Evolutionary conservation across 2,329 filamentous ascomycete species (phyloP).

Genomic region (Clonostachys sp.): DNA sequence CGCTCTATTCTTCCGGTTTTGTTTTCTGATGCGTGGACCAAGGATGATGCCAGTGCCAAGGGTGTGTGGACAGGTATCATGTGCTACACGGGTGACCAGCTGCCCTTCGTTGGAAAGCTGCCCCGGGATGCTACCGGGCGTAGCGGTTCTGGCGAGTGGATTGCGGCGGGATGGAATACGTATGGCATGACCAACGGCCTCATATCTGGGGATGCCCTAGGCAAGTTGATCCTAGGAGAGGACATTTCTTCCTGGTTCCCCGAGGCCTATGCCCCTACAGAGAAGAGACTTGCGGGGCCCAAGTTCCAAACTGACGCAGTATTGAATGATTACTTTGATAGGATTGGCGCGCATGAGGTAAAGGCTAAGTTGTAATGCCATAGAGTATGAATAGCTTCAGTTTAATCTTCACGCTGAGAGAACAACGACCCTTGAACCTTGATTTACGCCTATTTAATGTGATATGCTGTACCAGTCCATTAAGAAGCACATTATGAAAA

Average conservation of each 20-base stretch:
- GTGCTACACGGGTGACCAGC: slow-evolving; percentile 37
- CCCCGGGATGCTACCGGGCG: slow-evolving; percentile 3
- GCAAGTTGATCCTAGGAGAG: background rate
- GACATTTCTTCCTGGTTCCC: background rate
- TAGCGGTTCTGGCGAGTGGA: slow-evolving; percentile 36
- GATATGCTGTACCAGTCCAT: no score
- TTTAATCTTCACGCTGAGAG: background rate
- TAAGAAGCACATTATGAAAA: no score
- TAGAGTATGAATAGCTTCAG: background rate
- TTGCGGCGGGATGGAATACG: slow-evolving; percentile 45
- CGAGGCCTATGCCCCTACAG: background rate
- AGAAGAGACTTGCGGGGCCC: background rate
- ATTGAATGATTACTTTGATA: background rate
- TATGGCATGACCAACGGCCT: slow-evolving; percentile 37
- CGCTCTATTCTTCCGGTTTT: slow-evolving; percentile 34
- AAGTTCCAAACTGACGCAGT: background rate
- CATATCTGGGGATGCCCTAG: background rate
- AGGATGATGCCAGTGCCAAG: slow-evolving; percentile 18
- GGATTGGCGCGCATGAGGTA: background rate
- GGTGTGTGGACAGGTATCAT: slow-evolving; percentile 45
- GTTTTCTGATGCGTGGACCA: slow-evolving; percentile 31
- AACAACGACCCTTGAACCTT: no score
- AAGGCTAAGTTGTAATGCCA: background rate
- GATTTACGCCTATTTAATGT: no score
- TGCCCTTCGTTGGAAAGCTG: slow-evolving; percentile 45